Evolutionary conservation across 805 yeast genomes (phyloP).

Genomic region (Ogataea pignaliae): DNA sequence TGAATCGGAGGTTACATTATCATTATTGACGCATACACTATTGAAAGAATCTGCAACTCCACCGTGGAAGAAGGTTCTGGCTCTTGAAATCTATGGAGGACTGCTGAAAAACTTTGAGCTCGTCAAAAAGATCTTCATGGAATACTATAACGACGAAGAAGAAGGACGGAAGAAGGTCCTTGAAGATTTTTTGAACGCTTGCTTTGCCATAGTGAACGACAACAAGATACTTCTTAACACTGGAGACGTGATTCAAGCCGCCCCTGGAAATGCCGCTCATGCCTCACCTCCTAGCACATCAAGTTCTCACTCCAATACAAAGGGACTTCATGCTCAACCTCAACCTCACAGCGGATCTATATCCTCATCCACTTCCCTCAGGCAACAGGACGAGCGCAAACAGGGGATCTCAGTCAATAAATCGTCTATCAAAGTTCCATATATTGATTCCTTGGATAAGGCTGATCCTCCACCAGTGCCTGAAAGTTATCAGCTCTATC

Average conservation of each 20-base stretch:
- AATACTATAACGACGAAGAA: conserved; percentile 51
- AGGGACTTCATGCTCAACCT: conserved; percentile 3
- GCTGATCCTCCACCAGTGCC: conserved; percentile 69
- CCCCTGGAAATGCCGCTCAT: conserved; percentile 12
- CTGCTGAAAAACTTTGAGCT: conserved; percentile 53
- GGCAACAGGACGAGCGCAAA: conserved; percentile 9
- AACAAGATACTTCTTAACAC: conserved; percentile 31
- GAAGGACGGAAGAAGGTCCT: conserved; percentile 58
- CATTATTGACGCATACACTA: conserved; percentile 70
- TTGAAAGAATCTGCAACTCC: conserved; percentile 51
- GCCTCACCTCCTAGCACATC: conserved; percentile 6
- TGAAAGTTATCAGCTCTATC: conserved; percentile 52
- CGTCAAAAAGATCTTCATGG: conserved; percentile 48
- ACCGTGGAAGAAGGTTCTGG: conserved; percentile 68
- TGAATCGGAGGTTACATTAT: conserved; percentile 78
- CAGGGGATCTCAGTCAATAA: conserved; percentile 36
- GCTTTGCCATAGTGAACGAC: conserved; percentile 34
- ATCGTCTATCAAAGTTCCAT: conserved; percentile 47
- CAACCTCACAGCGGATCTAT: not conserved
- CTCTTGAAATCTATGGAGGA: conserved; percentile 67
- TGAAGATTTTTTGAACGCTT: conserved; percentile 45
- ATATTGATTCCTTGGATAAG: conserved; percentile 78
- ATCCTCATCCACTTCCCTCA: conserved; percentile 5
- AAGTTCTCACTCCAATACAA: conserved; percentile 4
- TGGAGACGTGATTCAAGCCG: conserved; percentile 30